These are phyloP conservation scores for Kalmusia sp. DNA, from an alignment of 2,329 filamentous ascomycete species.

Conservation along the genomic window DNA sequence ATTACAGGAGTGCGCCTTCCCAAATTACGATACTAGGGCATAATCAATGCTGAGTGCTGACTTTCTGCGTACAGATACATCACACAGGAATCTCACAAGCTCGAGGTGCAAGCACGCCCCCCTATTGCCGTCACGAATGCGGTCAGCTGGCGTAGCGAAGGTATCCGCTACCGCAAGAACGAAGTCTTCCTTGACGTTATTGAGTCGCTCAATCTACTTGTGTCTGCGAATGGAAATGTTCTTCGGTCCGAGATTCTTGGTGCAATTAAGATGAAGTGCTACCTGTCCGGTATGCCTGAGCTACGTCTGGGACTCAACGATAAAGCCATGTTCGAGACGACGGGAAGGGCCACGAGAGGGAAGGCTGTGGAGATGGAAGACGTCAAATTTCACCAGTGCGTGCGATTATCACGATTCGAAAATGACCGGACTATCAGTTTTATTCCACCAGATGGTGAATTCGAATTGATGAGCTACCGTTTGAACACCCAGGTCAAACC, in stretches of 20 bases:
- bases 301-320: slow-evolving; percentile 93
- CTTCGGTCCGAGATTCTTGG: slow-evolving; percentile 95
- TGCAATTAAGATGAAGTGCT: slow-evolving; percentile 99
- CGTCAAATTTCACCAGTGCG: slow-evolving; percentile 99
- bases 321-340: slow-evolving; percentile 99
- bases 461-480: slow-evolving; percentile 99
- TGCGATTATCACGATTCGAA: slow-evolving; percentile 93
- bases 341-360: slow-evolving; percentile 88
- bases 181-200: slow-evolving; percentile 98
- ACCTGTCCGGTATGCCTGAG: slow-evolving; percentile 97
- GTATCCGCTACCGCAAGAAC: slow-evolving; percentile 98
- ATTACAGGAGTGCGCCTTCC: slow-evolving; percentile 75
- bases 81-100: slow-evolving; percentile 98
- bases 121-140: slow-evolving; percentile 98
- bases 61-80: slow-evolving; percentile 69
- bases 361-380: slow-evolving; percentile 99
- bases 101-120: slow-evolving; percentile 93
- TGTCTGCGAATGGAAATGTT: slow-evolving; percentile 93
- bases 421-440: slow-evolving; percentile 99
- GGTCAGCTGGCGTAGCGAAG: slow-evolving; percentile 97
- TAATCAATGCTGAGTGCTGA: slow-evolving; percentile 8
- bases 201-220: slow-evolving; percentile 93
- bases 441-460: slow-evolving; percentile 97
- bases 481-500: slow-evolving; percentile 99
- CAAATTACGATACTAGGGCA: neutral